Conservation (phyloP, 805 yeast genomes). For the Candida gorgasii region DNA sequence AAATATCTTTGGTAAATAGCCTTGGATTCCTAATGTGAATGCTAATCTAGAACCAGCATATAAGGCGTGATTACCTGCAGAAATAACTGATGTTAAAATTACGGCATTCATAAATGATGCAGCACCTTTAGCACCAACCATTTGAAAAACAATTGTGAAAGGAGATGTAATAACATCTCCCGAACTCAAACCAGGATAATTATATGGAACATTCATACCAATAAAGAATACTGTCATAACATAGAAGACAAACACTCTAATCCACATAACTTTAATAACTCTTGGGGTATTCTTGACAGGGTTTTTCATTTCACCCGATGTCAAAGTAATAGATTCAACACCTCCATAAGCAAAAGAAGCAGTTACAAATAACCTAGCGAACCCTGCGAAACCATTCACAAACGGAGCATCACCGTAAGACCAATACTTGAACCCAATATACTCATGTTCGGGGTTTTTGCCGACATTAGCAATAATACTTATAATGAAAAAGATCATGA, state of each 20-base stretch:
- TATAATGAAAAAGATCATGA: conserved; percentile 55
- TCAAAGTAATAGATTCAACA: conserved; percentile 39
- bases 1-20: conserved; percentile 46
- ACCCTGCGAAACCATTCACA: conserved; percentile 53
- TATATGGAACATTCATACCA: conserved; percentile 43
- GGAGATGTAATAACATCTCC: conserved; percentile 37
- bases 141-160: conserved; percentile 43
- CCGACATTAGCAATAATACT: conserved; percentile 60
- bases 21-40: conserved; percentile 51
- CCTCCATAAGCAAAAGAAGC: conserved; percentile 57
- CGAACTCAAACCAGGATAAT: conserved; percentile 32
- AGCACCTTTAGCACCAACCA: conserved; percentile 43
- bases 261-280: conserved; percentile 32
- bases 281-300: conserved; percentile 33
- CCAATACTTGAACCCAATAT: conserved; percentile 47
- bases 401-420: conserved; percentile 52
- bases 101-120: conserved; percentile 54
- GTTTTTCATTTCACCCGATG: conserved; percentile 35
- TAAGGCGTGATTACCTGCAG: conserved; percentile 56
- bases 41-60: conserved; percentile 53
- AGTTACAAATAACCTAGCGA: conserved; percentile 50
- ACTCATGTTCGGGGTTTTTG: conserved; percentile 47
- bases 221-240: conserved; percentile 40
- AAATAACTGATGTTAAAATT: conserved; percentile 53
- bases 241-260: conserved; percentile 36